Evolutionary conservation across 331 rosid species (phyloP).

Genomic region (Dryas integrifolia): DNA sequence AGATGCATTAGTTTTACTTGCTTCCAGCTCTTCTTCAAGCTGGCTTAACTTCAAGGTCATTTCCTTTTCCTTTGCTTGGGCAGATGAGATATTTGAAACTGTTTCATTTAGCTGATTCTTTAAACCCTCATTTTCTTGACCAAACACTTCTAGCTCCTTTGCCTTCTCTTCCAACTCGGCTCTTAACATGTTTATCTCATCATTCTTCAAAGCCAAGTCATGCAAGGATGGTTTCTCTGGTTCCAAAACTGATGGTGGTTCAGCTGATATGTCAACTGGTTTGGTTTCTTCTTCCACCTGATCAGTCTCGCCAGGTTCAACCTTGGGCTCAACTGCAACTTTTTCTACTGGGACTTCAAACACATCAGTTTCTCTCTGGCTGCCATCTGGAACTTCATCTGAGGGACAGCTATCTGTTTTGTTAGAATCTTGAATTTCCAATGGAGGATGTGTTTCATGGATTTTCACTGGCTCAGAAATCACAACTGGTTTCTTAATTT

Average conservation of each 20-base stretch:
- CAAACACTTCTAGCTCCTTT: conserved; percentile 38
- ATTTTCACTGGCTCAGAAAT: conserved; percentile 30
- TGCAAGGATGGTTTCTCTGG: conserved; percentile 41
- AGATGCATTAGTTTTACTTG: conserved; percentile 38
- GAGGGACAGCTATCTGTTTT: conserved; percentile 28
- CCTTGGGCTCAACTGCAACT: conserved; percentile 26
- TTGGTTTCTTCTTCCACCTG: conserved; percentile 42
- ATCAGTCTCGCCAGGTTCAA: conserved; percentile 32
- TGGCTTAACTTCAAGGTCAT: conserved; percentile 37
- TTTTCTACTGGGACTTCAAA: conserved; percentile 71
- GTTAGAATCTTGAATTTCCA: conserved; percentile 33
- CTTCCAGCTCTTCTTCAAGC: conserved; percentile 52
- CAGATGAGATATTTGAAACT: conserved; percentile 38
- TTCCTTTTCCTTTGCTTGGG: conserved; percentile 51
- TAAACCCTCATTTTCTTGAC: conserved; percentile 44
- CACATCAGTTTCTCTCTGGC: conserved; percentile 66
- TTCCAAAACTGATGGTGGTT: conserved; percentile 31
- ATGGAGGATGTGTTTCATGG: conserved; percentile 34
- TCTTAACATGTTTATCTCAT: conserved; percentile 45
- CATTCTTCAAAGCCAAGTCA: conserved; percentile 41
- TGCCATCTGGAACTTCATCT: conserved; percentile 38
- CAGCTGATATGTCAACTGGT: conserved; percentile 31
- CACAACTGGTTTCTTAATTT: conserved; percentile 38
- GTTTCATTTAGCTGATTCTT: conserved; percentile 55
- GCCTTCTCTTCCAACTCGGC: conserved; percentile 53